These are phyloP conservation scores for Phytophthora pinifolia DNA, from an alignment of 352 stramenopile species.

Conservation along the genomic window DNA sequence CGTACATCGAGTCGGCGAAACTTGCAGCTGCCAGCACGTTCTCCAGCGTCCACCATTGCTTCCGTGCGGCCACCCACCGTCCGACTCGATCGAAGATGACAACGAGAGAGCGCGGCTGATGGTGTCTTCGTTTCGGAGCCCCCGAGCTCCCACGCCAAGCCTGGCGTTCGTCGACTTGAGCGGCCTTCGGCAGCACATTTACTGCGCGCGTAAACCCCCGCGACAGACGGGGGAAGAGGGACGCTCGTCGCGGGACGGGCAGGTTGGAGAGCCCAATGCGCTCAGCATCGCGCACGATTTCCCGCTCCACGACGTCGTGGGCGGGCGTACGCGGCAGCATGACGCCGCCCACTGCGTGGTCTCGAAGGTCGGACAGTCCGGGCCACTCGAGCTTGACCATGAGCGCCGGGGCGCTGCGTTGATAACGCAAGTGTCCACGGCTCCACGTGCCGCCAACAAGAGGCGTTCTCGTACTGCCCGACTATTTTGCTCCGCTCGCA, in stretches of 20 bases:
- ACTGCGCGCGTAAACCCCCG: slow-evolving; percentile 5
- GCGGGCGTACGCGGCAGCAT: slow-evolving; percentile 15
- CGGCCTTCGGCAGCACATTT: slow-evolving; percentile 13
- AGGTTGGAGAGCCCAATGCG: slow-evolving; percentile 27
- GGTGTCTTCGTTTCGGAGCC: slow-evolving; percentile 3
- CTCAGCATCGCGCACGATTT: slow-evolving; percentile 26
- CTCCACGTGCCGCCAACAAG: not conserved
- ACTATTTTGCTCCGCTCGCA: too few species aligned
- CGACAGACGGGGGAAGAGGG: slow-evolving; percentile 20
- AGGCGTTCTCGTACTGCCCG: too few species aligned
- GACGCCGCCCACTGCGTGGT: slow-evolving; percentile 25
- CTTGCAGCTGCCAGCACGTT: slow-evolving; percentile 26
- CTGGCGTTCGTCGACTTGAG: not conserved
- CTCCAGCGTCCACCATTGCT: slow-evolving; percentile 15
- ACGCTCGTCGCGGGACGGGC: slow-evolving; percentile 12
- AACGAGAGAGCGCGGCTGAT: slow-evolving; percentile 6
- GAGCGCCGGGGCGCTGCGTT: slow-evolving; percentile 7
- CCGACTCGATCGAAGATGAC: slow-evolving; percentile 16
- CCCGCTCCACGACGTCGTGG: slow-evolving; percentile 24
- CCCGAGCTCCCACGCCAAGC: not conserved
- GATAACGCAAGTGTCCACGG: not conserved
- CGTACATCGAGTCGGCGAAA: slow-evolving; percentile 40
- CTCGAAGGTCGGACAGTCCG: slow-evolving; percentile 20
- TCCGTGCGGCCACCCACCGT: slow-evolving; percentile 14
- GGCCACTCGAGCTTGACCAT: slow-evolving; percentile 34